phyloP scores from a whole-genome alignment of 768 basidiomycete genomes.

The Rhodotorula diobovata region DNA sequence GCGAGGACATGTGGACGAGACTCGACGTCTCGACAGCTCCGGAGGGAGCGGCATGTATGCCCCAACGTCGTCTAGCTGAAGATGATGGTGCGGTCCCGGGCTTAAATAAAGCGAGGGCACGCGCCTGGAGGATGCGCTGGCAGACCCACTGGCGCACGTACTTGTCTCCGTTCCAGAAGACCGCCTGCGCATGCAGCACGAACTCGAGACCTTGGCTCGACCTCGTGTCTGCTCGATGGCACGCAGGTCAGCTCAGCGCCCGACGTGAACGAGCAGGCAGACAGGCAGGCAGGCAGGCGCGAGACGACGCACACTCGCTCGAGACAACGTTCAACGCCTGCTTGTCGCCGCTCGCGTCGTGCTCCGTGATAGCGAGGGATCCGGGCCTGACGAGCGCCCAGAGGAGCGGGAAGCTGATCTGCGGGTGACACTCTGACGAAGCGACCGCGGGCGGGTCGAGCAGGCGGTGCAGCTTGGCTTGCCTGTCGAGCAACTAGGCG shows the following conservation, averaged over 20 bases:
- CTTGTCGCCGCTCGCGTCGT: slow-evolving; percentile 53
- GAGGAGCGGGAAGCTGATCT: slow-evolving; percentile 59
- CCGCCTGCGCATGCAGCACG: not conserved
- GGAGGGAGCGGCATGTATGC: not conserved
- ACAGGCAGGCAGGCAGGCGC: too few relatives aligned
- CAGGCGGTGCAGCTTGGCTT: slow-evolving; percentile 54
- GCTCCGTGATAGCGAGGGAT: slow-evolving; percentile 55
- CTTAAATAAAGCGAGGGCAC: too few relatives aligned
- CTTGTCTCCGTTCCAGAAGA: slow-evolving; percentile 16
- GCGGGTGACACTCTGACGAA: slow-evolving; percentile 49
- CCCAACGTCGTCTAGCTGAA: not conserved
- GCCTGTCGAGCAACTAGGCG: slow-evolving; percentile 44
- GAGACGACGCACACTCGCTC: slow-evolving; percentile 1
- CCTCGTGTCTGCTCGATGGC: not conserved
- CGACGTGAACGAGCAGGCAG: not conserved
- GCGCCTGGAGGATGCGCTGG: not conserved
- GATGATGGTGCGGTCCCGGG: slow-evolving; percentile 11
- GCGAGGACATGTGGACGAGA: too few relatives aligned
- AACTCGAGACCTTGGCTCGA: slow-evolving; percentile 8
- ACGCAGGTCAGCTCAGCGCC: not conserved
- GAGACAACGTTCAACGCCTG: slow-evolving; percentile 1
- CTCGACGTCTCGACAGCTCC: too few relatives aligned
- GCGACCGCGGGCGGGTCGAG: slow-evolving; percentile 38
- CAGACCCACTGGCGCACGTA: not conserved
- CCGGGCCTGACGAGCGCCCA: slow-evolving; percentile 59